Evolutionary conservation across 495 filamentous ascomycete genomes (phyloP).

Genomic region (Penicillium ucsense): DNA sequence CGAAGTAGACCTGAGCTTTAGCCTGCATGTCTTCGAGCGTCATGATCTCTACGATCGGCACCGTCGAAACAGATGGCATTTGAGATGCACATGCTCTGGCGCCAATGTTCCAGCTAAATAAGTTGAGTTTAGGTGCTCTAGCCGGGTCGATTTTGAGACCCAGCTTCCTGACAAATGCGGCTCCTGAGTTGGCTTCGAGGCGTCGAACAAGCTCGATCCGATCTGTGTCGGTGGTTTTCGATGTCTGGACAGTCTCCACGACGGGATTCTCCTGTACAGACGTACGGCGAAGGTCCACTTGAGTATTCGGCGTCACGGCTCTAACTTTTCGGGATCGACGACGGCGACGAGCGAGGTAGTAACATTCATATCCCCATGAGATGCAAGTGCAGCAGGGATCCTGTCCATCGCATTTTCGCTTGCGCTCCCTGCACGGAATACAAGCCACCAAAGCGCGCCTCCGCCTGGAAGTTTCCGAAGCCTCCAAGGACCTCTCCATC

Average conservation of each 20-base stretch:
- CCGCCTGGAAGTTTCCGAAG: slow-evolving; percentile 15
- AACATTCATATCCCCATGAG: slow-evolving; percentile 38
- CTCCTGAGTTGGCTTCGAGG: slow-evolving; percentile 40
- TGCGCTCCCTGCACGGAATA: slow-evolving; percentile 38
- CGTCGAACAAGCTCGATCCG: slow-evolving; percentile 18
- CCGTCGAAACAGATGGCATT: background rate
- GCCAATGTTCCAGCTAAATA: slow-evolving; percentile 46
- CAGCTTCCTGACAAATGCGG: slow-evolving; percentile 40
- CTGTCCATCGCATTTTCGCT: slow-evolving; percentile 39
- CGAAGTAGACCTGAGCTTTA: slow-evolving; percentile 36
- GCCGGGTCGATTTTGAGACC: slow-evolving; percentile 39
- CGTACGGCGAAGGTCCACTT: background rate
- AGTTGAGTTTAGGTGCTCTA: slow-evolving; percentile 38
- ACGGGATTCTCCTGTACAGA: background rate
- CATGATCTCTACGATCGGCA: slow-evolving; percentile 24
- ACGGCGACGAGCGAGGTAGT: slow-evolving; percentile 14
- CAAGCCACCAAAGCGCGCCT: slow-evolving; percentile 34
- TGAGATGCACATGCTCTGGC: slow-evolving; percentile 19
- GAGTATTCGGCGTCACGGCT: background rate
- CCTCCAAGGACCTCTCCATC: background rate
- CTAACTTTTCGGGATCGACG: slow-evolving; percentile 1
- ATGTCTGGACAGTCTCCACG: slow-evolving; percentile 3
- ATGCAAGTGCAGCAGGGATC: slow-evolving; percentile 37
- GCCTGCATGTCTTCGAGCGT: slow-evolving; percentile 23
- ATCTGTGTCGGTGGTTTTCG: slow-evolving; percentile 9